Percentiles rank a stretch among this genome's conserved stretches.
Conservation (phyloP, 345 rosid species). For the Mangifera indica region DNA sequence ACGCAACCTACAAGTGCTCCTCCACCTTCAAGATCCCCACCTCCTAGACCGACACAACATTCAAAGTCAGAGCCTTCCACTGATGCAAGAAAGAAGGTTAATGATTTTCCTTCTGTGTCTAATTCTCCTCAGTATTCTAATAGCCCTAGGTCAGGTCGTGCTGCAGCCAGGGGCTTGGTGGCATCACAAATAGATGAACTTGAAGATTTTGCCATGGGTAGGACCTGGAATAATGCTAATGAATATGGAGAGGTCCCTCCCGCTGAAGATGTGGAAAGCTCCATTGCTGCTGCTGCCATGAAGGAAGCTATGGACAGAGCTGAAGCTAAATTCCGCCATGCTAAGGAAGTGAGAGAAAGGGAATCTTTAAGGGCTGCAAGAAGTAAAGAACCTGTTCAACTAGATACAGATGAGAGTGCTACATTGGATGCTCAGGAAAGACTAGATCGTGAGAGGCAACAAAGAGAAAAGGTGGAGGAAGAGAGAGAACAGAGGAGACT, state of each 20-base stretch:
- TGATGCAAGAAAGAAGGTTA: constrained; percentile 49
- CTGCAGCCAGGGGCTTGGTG: constrained; percentile 39
- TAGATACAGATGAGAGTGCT: constrained; percentile 43
- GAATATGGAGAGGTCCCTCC: constrained; percentile 46
- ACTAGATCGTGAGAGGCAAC: constrained; percentile 49
- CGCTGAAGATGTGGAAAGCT: constrained; percentile 58
- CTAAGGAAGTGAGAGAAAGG: constrained; percentile 78
- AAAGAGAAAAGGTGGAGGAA: constrained; percentile 52
- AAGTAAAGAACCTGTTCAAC: constrained; percentile 60
- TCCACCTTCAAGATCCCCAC: constrained; percentile 97
- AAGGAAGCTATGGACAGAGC: constrained; percentile 99
- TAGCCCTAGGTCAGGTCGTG: constrained; percentile 38
- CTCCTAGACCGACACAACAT: constrained; percentile 74
- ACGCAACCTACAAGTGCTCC: constrained; percentile 81
- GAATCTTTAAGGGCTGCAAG: constrained; percentile 67
- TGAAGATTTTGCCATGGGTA: constrained; percentile 65
- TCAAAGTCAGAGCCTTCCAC: constrained; percentile 38
- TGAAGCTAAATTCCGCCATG: constrained; percentile 88
- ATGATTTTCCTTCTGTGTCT: constrained; percentile 45
- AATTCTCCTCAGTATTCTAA: constrained; percentile 48
- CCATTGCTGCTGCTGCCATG: constrained; percentile 92
- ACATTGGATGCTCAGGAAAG: constrained; percentile 53
- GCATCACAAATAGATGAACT: constrained; percentile 72
- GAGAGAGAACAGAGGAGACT: constrained; percentile 58
- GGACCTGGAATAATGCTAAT: constrained; percentile 40